Evolutionary conservation across 1,139 yeast species (phyloP).

Genomic region (Candida pseudocylindracea): DNA sequence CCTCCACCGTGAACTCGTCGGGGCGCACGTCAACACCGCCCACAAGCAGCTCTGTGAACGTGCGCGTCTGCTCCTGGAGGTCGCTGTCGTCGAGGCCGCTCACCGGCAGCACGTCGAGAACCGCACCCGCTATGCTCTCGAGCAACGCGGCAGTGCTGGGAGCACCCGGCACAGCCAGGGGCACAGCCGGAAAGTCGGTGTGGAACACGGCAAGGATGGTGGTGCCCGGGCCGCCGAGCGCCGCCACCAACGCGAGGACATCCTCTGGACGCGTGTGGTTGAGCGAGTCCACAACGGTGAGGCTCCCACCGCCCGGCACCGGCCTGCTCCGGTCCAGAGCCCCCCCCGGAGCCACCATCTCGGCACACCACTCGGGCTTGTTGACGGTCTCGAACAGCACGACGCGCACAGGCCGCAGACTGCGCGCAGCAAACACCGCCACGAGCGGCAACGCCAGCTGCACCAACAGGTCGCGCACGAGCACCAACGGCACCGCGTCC

Average conservation of each 20-base stretch:
- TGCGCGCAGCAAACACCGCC: slow-evolving; percentile 28
- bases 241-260: slow-evolving; percentile 28
- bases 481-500: slow-evolving; percentile 52
- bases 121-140: slow-evolving; percentile 48
- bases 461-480: slow-evolving; percentile 43
- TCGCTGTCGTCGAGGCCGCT: slow-evolving; percentile 21
- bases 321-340: slow-evolving; percentile 23
- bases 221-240: slow-evolving; percentile 28
- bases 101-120: slow-evolving; percentile 34
- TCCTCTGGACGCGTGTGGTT: slow-evolving; percentile 28
- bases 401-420: slow-evolving; percentile 15
- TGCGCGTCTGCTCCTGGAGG: slow-evolving; percentile 16
- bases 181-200: slow-evolving; percentile 17
- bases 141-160: slow-evolving; percentile 19
- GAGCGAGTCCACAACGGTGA: slow-evolving; percentile 45
- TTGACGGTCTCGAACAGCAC: slow-evolving; percentile 42
- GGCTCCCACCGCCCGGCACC: slow-evolving; percentile 4
- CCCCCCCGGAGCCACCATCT: slow-evolving; percentile 2
- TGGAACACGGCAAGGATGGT: slow-evolving; percentile 44
- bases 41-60: slow-evolving; percentile 22
- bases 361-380: slow-evolving; percentile 22
- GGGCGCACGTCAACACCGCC: slow-evolving; percentile 16
- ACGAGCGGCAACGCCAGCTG: slow-evolving; percentile 42
- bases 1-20: slow-evolving; percentile 18
- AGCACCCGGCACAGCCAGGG: slow-evolving; percentile 21